phyloP scores from a whole-genome alignment of 495 filamentous ascomycete genomes.

The Hamigera avellanea region DNA sequence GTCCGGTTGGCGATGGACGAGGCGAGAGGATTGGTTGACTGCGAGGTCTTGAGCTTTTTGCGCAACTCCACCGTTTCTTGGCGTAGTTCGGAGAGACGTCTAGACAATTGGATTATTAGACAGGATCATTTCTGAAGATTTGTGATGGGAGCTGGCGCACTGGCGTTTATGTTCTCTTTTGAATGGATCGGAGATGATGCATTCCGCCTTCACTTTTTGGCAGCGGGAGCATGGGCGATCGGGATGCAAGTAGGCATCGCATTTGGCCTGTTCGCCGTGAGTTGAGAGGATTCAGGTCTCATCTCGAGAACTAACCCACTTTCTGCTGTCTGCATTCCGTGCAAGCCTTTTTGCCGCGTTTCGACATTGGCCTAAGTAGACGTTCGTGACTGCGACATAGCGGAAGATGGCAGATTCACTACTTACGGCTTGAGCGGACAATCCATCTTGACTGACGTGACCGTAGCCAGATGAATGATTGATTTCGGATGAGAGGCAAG shows the following conservation, averaged over 20 bases:
- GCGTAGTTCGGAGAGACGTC: constrained; percentile 19
- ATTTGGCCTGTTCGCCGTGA: constrained; percentile 20
- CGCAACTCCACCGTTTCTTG: constrained; percentile 28
- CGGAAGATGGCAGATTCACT: no score
- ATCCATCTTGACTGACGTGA: no score
- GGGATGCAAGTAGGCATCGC: constrained; percentile 26
- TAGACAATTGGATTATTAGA: neutral
- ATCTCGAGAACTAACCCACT: constrained; percentile 6
- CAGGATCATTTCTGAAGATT: no score
- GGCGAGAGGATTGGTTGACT: constrained; percentile 10
- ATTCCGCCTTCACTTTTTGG: constrained; percentile 21
- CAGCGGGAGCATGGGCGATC: constrained; percentile 26
- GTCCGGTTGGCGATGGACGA: constrained; percentile 21
- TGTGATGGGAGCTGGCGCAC: constrained; percentile 10
- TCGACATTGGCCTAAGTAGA: constrained; percentile 1
- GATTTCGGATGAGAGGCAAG: no score
- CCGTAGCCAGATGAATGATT: no score
- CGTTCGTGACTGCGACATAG: no score
- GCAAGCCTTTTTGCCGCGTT: constrained; percentile 32
- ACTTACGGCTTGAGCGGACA: no score
- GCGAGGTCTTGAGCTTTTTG: constrained; percentile 17
- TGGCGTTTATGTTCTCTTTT: constrained; percentile 33
- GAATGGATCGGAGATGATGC: constrained; percentile 31
- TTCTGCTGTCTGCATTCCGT: constrained; percentile 37
- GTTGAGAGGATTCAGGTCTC: neutral